These are phyloP conservation scores for Biancaea sappan DNA, from an alignment of 306 rosid genomes.

Conservation along the genomic window DNA sequence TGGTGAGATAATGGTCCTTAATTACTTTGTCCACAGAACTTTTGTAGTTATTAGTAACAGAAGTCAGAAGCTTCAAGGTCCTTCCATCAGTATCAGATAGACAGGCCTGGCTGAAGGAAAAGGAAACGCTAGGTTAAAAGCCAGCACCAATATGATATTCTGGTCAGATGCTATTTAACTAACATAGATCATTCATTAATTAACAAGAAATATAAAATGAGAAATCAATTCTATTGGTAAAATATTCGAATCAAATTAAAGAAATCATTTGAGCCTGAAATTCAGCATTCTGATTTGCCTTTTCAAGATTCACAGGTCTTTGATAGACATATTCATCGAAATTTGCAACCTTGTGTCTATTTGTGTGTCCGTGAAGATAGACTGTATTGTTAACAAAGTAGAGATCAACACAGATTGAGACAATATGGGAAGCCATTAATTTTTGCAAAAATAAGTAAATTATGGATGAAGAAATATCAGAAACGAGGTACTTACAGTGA, in stretches of 20 bases:
- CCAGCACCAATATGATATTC: slow-evolving; percentile 9
- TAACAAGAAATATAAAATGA: background rate
- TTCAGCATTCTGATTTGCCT: background rate
- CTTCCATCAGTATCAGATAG: slow-evolving; percentile 61
- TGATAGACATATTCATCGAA: slow-evolving; percentile 2
- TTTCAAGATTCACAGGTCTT: slow-evolving; percentile 20
- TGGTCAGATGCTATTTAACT: slow-evolving; percentile 2
- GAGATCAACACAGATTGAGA: slow-evolving; percentile 19
- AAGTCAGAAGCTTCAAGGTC: slow-evolving; percentile 66
- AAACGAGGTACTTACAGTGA: slow-evolving; percentile 62
- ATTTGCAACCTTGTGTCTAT: background rate
- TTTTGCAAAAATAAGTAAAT: slow-evolving; percentile 18
- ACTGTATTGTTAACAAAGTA: slow-evolving; percentile 16
- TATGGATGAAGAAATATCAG: background rate
- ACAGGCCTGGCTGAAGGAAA: slow-evolving; percentile 50
- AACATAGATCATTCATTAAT: slow-evolving; percentile 7
- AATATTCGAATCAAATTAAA: slow-evolving; percentile 32
- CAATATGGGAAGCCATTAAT: background rate
- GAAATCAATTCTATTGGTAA: background rate
- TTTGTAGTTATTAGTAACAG: slow-evolving; percentile 51
- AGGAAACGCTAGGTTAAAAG: slow-evolving; percentile 30
- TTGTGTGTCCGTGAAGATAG: background rate
- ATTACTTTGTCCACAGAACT: slow-evolving; percentile 47
- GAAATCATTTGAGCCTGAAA: slow-evolving; percentile 21
- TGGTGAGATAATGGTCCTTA: slow-evolving; percentile 58